Percentiles rank a stretch among this genome's conserved stretches.
phyloP scores from a whole-genome alignment of 23 red algal species.

The Gracilaria gracilis region DNA sequence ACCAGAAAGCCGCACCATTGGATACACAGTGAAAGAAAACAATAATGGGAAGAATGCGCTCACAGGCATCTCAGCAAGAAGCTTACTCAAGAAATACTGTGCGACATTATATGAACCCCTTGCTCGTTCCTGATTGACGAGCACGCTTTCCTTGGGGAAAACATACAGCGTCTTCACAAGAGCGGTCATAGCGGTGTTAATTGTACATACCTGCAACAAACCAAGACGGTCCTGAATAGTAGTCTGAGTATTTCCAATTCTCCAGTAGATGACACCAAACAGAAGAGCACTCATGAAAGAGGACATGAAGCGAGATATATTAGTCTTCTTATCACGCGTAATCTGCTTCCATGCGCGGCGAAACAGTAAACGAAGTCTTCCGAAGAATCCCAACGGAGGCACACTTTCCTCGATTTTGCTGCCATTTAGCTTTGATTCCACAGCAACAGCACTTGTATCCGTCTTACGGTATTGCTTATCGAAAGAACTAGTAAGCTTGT shows the following conservation, averaged over 20 bases:
- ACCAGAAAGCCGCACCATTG: constrained; percentile 77
- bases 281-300: constrained; percentile 83
- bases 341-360: constrained; percentile 83
- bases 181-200: constrained; percentile 91
- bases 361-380: constrained; percentile 71
- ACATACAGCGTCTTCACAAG: constrained; percentile 89
- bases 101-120: constrained; percentile 85
- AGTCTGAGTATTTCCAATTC: constrained; percentile 77
- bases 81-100: constrained; percentile 85
- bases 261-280: constrained; percentile 93
- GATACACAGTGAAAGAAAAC: constrained; percentile 83
- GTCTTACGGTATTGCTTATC: neutral
- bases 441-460: neutral
- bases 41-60: constrained; percentile 80
- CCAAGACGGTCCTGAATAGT: constrained; percentile 84
- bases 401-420: neutral
- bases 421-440: neutral
- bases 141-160: constrained; percentile 78
- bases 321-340: constrained; percentile 80
- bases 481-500: constrained; percentile 51
- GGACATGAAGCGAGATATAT: constrained; percentile 80
- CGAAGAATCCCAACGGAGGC: constrained; percentile 40
- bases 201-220: constrained; percentile 87
- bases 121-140: constrained; percentile 86
- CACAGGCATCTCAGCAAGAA: constrained; percentile 90